These are phyloP conservation scores for Phytopythium chamaehyphon DNA, from an alignment of 352 stramenopile species.

Conservation along the genomic window DNA sequence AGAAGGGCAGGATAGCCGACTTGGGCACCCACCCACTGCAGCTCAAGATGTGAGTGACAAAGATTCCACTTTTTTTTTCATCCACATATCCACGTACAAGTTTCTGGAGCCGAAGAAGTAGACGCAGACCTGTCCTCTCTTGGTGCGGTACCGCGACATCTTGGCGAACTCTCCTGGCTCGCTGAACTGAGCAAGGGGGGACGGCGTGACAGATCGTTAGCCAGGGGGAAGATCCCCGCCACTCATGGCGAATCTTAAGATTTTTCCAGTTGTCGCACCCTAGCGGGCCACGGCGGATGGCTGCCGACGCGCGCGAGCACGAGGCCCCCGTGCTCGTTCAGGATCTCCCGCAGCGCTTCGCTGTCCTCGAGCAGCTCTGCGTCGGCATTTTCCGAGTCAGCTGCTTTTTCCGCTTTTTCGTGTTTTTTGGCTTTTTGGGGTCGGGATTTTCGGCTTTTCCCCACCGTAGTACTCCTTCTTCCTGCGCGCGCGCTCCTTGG, in stretches of 20 bases:
- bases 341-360: conserved; percentile 54
- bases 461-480: conserved; percentile 58
- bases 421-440: neutral
- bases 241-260: neutral
- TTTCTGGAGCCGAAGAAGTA: conserved; percentile 87
- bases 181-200: conserved; percentile 46
- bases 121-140: conserved; percentile 75
- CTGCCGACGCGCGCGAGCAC: conserved; percentile 72
- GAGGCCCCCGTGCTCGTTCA: conserved; percentile 77
- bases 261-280: conserved; percentile 21
- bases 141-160: conserved; percentile 68
- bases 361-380: conserved; percentile 61
- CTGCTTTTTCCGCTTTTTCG: no score
- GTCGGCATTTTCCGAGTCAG: no score
- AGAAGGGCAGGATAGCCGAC: conserved; percentile 65
- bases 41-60: neutral
- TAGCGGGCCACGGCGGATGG: conserved; percentile 79
- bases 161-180: conserved; percentile 81
- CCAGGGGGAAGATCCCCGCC: neutral
- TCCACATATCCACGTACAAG: conserved; percentile 49
- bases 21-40: conserved; percentile 75
- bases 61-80: neutral
- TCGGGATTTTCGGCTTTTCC: no score
- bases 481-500: conserved; percentile 30
- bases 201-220: conserved; percentile 3